Percentiles rank a stretch among this genome's conserved stretches.
Conservation (phyloP, 805 yeast genomes). For the Kockiozyma suomiensis region DNA sequence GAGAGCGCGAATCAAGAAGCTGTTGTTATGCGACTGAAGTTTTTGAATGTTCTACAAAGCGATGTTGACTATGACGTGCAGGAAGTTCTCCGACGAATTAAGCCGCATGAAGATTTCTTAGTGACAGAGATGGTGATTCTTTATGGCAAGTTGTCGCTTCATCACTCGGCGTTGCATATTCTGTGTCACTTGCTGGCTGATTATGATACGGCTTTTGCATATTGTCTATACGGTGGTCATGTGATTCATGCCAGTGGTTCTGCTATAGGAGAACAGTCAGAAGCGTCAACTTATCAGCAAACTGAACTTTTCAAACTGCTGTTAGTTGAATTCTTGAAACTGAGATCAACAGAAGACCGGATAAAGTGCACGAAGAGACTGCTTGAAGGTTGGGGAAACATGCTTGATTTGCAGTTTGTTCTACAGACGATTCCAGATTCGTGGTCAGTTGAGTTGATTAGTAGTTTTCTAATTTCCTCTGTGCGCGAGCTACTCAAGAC, state of each 20-base stretch:
- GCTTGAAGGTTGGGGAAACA: constrained; percentile 39
- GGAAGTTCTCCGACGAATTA: constrained; percentile 36
- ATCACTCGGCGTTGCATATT: constrained; percentile 41
- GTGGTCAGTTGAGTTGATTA: constrained; percentile 42
- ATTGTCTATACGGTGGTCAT: constrained; percentile 39
- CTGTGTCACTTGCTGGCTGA: constrained; percentile 42
- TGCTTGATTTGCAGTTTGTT: constrained; percentile 38
- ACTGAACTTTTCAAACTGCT: constrained; percentile 38
- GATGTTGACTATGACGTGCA: constrained; percentile 36
- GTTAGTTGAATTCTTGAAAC: constrained; percentile 37
- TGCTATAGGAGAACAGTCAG: constrained; percentile 6
- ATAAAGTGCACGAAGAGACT: constrained; percentile 36
- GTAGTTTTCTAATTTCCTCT: constrained; percentile 36
- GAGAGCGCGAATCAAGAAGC: constrained; percentile 24
- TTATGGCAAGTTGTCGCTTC: constrained; percentile 38
- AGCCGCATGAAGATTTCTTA: constrained; percentile 38
- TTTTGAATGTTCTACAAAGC: constrained; percentile 35
- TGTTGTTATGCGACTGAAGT: constrained; percentile 35
- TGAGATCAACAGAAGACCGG: constrained; percentile 32
- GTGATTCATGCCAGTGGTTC: constrained; percentile 28
- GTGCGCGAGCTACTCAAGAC: constrained; percentile 27
- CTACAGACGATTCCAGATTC: constrained; percentile 38
- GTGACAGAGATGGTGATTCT: constrained; percentile 42
- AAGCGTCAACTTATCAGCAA: constrained; percentile 29
- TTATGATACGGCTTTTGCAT: constrained; percentile 42